phyloP scores from a whole-genome alignment of 257 asterid species.

The Gentiana macrophylla region DNA sequence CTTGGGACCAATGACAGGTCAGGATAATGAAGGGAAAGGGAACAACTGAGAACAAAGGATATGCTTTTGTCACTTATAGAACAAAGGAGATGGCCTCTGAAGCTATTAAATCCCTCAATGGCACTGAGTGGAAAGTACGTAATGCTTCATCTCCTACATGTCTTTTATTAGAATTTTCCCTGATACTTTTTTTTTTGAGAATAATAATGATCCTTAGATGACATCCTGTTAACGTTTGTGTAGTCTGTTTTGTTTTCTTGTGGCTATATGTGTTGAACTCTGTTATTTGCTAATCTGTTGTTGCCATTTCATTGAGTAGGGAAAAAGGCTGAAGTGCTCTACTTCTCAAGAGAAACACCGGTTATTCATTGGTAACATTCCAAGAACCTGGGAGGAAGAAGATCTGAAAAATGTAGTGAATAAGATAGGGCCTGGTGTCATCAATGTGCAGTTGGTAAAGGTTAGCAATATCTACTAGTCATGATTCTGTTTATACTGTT shows the following conservation, averaged over 20 bases:
- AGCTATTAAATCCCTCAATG: constrained; percentile 81
- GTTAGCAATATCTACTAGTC: constrained; percentile 22
- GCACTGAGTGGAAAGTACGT: constrained; percentile 63
- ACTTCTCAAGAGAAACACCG: constrained; percentile 89
- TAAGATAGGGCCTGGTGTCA: constrained; percentile 79
- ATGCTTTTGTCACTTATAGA: constrained; percentile 86
- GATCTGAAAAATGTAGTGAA: constrained; percentile 66
- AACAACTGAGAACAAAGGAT: constrained; percentile 77
- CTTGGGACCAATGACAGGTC: constrained; percentile 42
- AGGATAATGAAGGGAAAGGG: constrained; percentile 95
- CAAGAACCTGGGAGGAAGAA: constrained; percentile 81
- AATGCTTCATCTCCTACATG: neutral
- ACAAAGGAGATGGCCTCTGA: constrained; percentile 78
- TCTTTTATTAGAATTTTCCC: neutral
- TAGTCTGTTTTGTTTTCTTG: neutral
- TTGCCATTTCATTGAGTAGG: constrained; percentile 25
- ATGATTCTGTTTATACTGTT: neutral
- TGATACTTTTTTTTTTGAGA: neutral
- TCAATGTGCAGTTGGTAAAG: constrained; percentile 71
- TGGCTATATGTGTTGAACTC: neutral
- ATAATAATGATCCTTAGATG: neutral
- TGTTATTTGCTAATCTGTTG: constrained; percentile 7
- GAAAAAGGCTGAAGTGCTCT: constrained; percentile 76
- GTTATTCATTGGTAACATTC: constrained; percentile 85
- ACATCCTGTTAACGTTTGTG: neutral